Evolutionary conservation across 23 red algal genomes (phyloP).

Genomic region (Cyanidium caldarium): DNA sequence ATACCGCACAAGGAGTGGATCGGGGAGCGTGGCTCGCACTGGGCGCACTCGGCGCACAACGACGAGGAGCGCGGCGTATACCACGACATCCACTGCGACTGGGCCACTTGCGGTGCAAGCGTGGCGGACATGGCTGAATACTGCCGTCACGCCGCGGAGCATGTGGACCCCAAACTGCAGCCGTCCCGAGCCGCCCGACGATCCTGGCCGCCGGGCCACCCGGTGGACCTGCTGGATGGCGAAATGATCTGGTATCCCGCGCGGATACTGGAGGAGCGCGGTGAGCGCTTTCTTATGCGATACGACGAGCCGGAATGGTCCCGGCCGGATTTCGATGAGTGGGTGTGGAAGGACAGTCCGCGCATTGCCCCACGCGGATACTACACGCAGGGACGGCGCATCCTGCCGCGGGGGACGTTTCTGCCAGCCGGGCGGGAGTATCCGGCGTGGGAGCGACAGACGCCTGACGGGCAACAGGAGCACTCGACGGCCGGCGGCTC

Average conservation of each 20-base stretch:
- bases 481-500: too few relatives aligned
- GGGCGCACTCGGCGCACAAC: neutral
- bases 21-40: neutral
- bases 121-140: neutral
- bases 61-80: neutral
- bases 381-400: neutral
- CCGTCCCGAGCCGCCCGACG: neutral
- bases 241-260: slow-evolving; percentile 8
- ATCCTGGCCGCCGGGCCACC: neutral
- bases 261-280: neutral
- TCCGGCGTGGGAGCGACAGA: too few relatives aligned
- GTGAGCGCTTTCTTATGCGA: neutral
- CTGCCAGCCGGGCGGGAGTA: too few relatives aligned
- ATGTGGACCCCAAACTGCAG: neutral
- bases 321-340: neutral
- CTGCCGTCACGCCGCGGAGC: neutral
- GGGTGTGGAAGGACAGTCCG: neutral
- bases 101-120: neutral
- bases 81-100: neutral
- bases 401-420: neutral
- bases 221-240: slow-evolving; percentile 3
- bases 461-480: too few relatives aligned
- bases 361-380: neutral
- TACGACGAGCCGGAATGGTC: slow-evolving; percentile 2
- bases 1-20: neutral